Base-by-base conservation (phyloP, 371 early-diverging fungal genomes). In the Actinomucor elegans region DNA sequence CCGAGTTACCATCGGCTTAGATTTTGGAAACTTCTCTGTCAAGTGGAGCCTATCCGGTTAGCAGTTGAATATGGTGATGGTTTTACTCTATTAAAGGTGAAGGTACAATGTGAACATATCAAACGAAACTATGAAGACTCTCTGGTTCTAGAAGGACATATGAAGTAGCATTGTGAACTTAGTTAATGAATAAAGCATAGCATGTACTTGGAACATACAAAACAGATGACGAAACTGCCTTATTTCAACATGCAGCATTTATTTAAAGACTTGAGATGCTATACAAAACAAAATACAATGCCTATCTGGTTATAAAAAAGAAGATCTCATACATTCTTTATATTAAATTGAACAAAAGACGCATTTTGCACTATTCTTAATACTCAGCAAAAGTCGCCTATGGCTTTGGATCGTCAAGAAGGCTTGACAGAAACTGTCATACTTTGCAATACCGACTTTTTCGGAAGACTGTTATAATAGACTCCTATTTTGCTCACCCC, bases 231-330 rank as follows among this genome's bases (percentile, higher is more conserved):
- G 21, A 23, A 26, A 32, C 27, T 55, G 8, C 55, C 40, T 4
- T 47, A 31, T 47, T 55, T 55, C 28, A 48, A 47, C 10, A 23
- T 55, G 6, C 12, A 55, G 29, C 15, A 21, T 17, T 55, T 55
- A 28, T 32, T 47, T 5, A n/a, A 17, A 6, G 48, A 55, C 32
- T 38, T 55, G 8, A n/a, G 21, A 17, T 12, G 29, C 32, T 55
- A 47, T 23, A 47, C 55, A 47, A 47, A 17, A 5, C 15, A 47
- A 5, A 55, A 55, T 24, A 12, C 32, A 36, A 46, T 55, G 55
- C 47, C 55, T 9, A 55, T 55, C 21, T 55, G 55, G 55, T 14
- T 55, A 32, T 55, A 48, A 48, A 55, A 32, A 32, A 38, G 55
- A n/a, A n/a, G n/a, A 17, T 38, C 38, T 28, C 31, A 47, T 38